These are phyloP conservation scores for Solanum appendiculatum DNA, from an alignment of 257 asterid genomes.

Conservation along the genomic window DNA sequence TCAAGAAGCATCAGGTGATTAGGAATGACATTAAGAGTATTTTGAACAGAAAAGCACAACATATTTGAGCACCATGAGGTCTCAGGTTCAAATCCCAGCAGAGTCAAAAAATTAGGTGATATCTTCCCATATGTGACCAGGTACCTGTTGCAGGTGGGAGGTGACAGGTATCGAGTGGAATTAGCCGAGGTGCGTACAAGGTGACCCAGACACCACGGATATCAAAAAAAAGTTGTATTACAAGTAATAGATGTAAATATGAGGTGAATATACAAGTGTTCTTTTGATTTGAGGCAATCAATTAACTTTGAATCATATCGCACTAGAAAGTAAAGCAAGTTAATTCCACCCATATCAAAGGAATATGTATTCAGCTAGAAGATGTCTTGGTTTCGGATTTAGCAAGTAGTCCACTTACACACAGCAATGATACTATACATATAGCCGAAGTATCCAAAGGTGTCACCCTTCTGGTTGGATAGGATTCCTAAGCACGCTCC, in stretches of 20 bases:
- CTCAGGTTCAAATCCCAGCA: neutral
- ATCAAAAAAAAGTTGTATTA: neutral
- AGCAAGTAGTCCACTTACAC: constrained; percentile 47
- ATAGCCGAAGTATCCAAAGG: constrained; percentile 76
- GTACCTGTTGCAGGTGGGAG: neutral
- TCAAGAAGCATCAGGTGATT: constrained; percentile 8
- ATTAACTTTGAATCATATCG: neutral
- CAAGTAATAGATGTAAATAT: neutral
- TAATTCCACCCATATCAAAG: neutral
- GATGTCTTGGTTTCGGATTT: neutral
- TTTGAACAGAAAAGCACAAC: neutral
- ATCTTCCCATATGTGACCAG: neutral
- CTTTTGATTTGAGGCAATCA: neutral
- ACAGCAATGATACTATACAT: constrained; percentile 90
- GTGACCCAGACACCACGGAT: neutral
- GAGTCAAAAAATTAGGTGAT: neutral
- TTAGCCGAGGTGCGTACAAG: neutral
- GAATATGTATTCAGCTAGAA: neutral
- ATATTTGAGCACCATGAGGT: neutral
- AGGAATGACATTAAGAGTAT: neutral
- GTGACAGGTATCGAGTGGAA: neutral
- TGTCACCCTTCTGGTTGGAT: constrained; percentile 76
- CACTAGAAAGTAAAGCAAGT: neutral
- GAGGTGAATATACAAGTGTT: neutral
- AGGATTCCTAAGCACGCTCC: constrained; percentile 97